phyloP scores from a whole-genome alignment of 2,329 filamentous ascomycete genomes.

The Microdochium paspali region DNA sequence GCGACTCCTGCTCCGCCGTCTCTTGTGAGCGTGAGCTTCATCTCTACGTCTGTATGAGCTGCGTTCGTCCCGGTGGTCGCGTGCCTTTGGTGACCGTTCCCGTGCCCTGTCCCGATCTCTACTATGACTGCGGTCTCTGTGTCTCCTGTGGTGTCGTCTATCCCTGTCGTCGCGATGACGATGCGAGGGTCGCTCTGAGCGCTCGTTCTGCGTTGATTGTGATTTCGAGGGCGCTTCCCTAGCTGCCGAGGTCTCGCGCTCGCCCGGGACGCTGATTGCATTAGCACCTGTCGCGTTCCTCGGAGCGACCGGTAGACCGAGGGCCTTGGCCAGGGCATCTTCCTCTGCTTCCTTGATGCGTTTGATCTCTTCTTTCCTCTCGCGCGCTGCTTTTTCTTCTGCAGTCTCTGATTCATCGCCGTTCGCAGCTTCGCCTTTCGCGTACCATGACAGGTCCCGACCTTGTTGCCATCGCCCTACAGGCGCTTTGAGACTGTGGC shows the following conservation, averaged over 20 bases:
- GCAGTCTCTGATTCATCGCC: conserved; percentile 45
- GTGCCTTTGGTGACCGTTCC: conserved; percentile 15
- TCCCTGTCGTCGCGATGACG: conserved; percentile 19
- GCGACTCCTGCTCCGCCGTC: background rate
- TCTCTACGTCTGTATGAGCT: conserved; percentile 31
- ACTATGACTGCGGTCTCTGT: conserved; percentile 20
- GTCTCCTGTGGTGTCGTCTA: conserved; percentile 21
- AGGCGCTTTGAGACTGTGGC: conserved; percentile 84
- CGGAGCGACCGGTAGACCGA: conserved; percentile 66
- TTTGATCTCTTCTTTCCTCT: conserved; percentile 68
- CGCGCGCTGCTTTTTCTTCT: conserved; percentile 47
- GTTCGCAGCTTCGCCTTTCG: conserved; percentile 37
- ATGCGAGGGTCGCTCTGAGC: conserved; percentile 8
- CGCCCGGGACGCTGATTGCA: conserved; percentile 50
- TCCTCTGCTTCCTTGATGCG: conserved; percentile 86
- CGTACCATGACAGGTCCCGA: conserved; percentile 56
- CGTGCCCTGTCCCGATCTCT: conserved; percentile 11
- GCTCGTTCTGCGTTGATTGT: conserved; percentile 5
- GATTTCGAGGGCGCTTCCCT: conserved; percentile 7
- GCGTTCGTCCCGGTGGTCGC: conserved; percentile 10
- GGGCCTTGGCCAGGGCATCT: conserved; percentile 74
- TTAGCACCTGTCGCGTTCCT: conserved; percentile 55
- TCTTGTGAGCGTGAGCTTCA: conserved; percentile 31
- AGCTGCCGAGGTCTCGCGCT: conserved; percentile 19
- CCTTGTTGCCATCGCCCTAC: conserved; percentile 88